phyloP scores from a whole-genome alignment of 768 basidiomycete genomes.

The Calocera cornea region DNA sequence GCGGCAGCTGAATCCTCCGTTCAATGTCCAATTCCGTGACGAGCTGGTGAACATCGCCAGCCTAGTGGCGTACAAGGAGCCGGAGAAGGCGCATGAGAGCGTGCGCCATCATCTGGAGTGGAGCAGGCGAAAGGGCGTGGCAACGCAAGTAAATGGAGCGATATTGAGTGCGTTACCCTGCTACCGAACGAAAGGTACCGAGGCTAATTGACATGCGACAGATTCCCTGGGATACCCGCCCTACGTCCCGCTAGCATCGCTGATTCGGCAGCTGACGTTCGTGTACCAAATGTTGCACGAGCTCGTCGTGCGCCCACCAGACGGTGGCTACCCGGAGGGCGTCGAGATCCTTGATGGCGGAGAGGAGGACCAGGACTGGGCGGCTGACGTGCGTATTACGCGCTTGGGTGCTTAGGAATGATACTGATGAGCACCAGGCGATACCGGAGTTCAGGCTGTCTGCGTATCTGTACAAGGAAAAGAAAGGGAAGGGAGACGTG shows the following conservation, averaged over 20 bases:
- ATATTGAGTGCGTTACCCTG: background rate
- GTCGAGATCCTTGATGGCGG: background rate
- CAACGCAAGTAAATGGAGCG: background rate
- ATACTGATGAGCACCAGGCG: background rate
- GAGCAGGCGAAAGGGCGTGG: constrained; percentile 1
- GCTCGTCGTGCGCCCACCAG: background rate
- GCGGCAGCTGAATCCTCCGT: background rate
- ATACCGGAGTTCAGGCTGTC: background rate
- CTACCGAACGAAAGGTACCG: background rate
- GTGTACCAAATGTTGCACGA: constrained; percentile 1
- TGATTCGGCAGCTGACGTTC: background rate
- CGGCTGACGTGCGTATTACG: background rate
- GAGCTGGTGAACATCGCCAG: background rate
- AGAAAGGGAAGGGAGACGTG: background rate
- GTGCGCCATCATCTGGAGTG: constrained; percentile 2
- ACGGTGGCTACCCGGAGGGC: background rate
- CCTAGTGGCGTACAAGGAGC: background rate
- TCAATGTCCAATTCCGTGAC: background rate
- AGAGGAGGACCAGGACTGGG: background rate
- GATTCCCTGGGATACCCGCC: background rate
- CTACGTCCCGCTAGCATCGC: background rate
- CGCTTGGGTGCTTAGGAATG: background rate
- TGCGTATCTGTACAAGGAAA: background rate
- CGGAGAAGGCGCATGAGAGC: background rate
- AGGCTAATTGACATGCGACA: background rate